Base-by-base conservation (phyloP, 116 monocot species). In the Iris pallida region DNA sequence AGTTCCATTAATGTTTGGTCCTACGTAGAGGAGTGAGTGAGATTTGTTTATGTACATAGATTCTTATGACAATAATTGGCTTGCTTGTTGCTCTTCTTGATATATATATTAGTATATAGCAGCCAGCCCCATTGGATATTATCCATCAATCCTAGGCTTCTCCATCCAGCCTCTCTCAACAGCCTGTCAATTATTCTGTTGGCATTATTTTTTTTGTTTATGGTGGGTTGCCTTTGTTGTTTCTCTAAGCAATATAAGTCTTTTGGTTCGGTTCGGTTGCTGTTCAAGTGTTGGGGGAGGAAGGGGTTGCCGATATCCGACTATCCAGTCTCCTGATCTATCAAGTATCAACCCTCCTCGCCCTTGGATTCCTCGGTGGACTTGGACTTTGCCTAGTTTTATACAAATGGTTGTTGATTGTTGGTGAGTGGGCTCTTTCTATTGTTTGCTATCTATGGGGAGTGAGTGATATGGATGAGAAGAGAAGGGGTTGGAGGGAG, bases 401-500 rank as follows among this genome's bases (percentile, higher is more conserved):
- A 30, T 30, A 30, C 3, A 30, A 30, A 3, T 61, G 61, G 20
- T 13, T 61, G 43, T 64, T 0, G 64, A 18, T 19, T 64, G 45
- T 30, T 30, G 30, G 30, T 30, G 30, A 30, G 30, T 30, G 0
- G 30, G 30, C 30, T 30, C 30, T 30, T 30, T 30, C 30, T 30
- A 30, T 30, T 30, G 30, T 7, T 44, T 20, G 13, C 8, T n/a
- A 5, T 63, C 6, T 64, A 5, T 47, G 64, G 6, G 30, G 30
- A 19, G 47, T 64, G 46, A 47, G 64, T 47, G 41, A 64, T 30
- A 30, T 64, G 47, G 64, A 64, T 64, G 64, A 64, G 64, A 30
- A 30, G 30, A 47, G 45, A 30, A 30, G 30, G 30, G 30, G 30
- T 30, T 30, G 30, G 30, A 30, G 47, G 14, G 64, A 64, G 30